Percentiles rank a stretch among this genome's conserved stretches.
Evolutionary conservation across 1,284 basidiomycete genomes (phyloP).

Genomic region (Volvariella volvacea): DNA sequence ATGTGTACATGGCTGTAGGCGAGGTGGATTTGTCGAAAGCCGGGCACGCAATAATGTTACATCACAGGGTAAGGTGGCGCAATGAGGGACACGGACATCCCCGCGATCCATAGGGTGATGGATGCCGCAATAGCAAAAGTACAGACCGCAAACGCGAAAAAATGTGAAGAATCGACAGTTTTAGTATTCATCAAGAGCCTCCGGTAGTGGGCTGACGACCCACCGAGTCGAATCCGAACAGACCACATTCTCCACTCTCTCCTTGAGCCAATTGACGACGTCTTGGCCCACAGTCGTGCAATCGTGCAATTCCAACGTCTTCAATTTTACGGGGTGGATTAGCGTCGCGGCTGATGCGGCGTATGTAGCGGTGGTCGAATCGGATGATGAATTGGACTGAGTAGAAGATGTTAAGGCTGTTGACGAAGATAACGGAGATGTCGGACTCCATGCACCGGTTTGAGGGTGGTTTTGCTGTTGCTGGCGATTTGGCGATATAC

Average conservation of each 20-base stretch:
- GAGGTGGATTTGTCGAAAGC: too few species aligned
- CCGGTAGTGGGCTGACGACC: constrained; percentile 3
- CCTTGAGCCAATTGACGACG: constrained; percentile 57
- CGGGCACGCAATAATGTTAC: too few species aligned
- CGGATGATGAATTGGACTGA: too few species aligned
- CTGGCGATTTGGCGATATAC: constrained; percentile 10
- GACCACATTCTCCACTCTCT: constrained; percentile 49
- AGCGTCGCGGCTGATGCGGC: constrained; percentile 25
- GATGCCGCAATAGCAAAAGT: too few species aligned
- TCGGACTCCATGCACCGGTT: too few species aligned
- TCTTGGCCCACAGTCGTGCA: constrained; percentile 57
- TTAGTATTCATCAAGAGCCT: constrained; percentile 4
- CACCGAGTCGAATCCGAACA: constrained; percentile 47
- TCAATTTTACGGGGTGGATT: constrained; percentile 36
- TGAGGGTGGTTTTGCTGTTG: too few species aligned
- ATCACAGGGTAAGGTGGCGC: too few species aligned
- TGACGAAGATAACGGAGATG: constrained; percentile 5
- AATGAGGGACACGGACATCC: too few species aligned
- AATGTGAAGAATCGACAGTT: not conserved
- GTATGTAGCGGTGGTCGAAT: too few species aligned
- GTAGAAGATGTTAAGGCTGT: not conserved
- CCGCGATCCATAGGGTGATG: too few species aligned
- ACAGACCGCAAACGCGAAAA: constrained; percentile 5
- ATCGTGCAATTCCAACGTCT: constrained; percentile 54
- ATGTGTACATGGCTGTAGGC: too few species aligned